Conservation (phyloP, 73 alveolate genomes). For the Paramecium primaurelia region DNA sequence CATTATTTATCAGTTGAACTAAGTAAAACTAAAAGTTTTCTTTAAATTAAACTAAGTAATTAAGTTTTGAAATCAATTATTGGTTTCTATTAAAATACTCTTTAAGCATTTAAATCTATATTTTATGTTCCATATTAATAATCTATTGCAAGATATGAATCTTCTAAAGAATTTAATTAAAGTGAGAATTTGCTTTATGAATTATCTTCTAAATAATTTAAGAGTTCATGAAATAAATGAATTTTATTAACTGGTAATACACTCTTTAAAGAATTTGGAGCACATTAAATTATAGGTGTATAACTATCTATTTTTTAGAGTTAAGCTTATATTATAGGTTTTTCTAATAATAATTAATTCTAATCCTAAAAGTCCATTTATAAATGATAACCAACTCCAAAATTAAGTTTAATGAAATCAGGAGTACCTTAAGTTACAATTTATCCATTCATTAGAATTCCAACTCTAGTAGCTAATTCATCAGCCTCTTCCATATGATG, state of each 20-base stretch:
- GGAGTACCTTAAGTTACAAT: constrained; percentile 54
- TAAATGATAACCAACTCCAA: constrained; percentile 83
- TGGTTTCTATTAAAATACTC: not conserved
- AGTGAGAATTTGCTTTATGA: not conserved
- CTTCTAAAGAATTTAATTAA: not conserved
- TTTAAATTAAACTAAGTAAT: not conserved
- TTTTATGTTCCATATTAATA: not conserved
- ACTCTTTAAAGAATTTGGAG: not conserved
- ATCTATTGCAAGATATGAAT: not conserved
- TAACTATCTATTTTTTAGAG: not conserved
- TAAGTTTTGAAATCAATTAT: not conserved
- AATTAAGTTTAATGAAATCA: constrained; percentile 68
- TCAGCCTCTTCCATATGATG: constrained; percentile 99
- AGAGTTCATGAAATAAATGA: not conserved
- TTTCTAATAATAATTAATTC: not conserved
- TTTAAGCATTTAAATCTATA: not conserved
- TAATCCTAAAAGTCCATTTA: not conserved
- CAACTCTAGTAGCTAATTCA: constrained; percentile 93
- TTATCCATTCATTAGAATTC: constrained; percentile 78
- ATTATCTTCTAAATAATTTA: not conserved
- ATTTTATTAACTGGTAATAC: not conserved
- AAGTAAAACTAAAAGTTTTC: not conserved
- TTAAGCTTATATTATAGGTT: not conserved
- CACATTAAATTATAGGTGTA: not conserved
- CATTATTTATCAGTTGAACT: not conserved